Evolutionary conservation across 345 rosid genomes (phyloP).

Genomic region (Rubroshorea leprosula): DNA sequence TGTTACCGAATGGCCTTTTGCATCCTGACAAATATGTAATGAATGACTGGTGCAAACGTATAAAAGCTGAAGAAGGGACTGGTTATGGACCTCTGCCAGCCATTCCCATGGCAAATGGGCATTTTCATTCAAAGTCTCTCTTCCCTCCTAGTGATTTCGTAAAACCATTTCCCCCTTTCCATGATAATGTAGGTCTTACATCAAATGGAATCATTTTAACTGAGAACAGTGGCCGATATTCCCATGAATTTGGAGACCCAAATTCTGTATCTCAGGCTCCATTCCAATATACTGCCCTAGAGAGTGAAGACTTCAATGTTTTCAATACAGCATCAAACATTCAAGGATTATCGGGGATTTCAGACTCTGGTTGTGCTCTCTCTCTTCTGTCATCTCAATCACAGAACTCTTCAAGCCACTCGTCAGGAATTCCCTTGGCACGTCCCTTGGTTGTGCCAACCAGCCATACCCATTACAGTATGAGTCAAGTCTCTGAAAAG

Average conservation of each 20-base stretch:
- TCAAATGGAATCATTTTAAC: slow-evolving; percentile 25
- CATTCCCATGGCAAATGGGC: slow-evolving; percentile 27
- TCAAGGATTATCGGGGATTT: slow-evolving; percentile 37
- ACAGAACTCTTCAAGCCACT: slow-evolving; percentile 31
- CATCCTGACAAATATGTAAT: slow-evolving; percentile 36
- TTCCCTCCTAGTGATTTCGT: slow-evolving; percentile 26
- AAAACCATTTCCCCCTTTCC: slow-evolving; percentile 27
- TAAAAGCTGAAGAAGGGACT: slow-evolving; percentile 49
- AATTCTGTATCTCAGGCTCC: slow-evolving; percentile 26
- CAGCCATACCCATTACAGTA: slow-evolving; percentile 17
- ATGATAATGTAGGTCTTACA: slow-evolving; percentile 26
- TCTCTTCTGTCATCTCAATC: slow-evolving; percentile 94
- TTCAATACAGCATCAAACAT: slow-evolving; percentile 30
- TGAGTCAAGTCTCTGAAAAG: slow-evolving; percentile 25
- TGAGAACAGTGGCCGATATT: slow-evolving; percentile 20
- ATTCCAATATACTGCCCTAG: slow-evolving; percentile 30
- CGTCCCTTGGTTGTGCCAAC: slow-evolving; percentile 29
- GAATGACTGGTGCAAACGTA: slow-evolving; percentile 33
- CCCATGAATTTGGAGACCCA: slow-evolving; percentile 25
- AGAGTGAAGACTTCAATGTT: slow-evolving; percentile 30
- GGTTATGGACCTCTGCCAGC: slow-evolving; percentile 27
- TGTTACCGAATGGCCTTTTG: slow-evolving; percentile 33
- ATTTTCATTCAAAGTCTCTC: slow-evolving; percentile 27
- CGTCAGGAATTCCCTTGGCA: slow-evolving; percentile 31
- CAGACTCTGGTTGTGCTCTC: slow-evolving; percentile 73